These are phyloP conservation scores for Gracilariopsis chorda DNA, from an alignment of 23 red algal genomes.

Conservation along the genomic window DNA sequence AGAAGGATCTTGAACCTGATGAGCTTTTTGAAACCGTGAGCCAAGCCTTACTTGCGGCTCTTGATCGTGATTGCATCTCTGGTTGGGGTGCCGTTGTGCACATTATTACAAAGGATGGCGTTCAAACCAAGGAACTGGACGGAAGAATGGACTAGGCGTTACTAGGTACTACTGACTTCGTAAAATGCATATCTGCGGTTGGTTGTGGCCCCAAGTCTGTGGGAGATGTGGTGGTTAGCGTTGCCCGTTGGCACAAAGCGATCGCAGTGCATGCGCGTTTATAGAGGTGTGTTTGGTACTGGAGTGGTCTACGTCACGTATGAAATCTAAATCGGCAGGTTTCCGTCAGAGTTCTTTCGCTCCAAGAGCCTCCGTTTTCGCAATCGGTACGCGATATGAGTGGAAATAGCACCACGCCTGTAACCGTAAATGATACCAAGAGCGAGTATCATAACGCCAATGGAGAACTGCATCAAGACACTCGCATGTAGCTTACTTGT, in stretches of 20 bases:
- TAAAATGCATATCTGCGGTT: neutral
- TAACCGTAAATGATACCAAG: slow-evolving; percentile 24
- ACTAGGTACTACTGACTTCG: no score
- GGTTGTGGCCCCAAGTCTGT: neutral
- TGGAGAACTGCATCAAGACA: slow-evolving; percentile 9
- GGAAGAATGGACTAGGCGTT: slow-evolving; percentile 87
- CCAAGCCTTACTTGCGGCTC: slow-evolving; percentile 83
- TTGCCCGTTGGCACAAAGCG: no score
- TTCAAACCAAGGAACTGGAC: slow-evolving; percentile 73
- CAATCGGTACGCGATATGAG: slow-evolving; percentile 23
- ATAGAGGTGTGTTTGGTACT: no score
- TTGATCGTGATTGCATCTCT: slow-evolving; percentile 97
- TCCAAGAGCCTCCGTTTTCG: slow-evolving; percentile 35
- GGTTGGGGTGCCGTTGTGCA: slow-evolving; percentile 96
- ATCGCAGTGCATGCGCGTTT: no score
- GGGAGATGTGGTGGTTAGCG: no score
- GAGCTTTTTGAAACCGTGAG: slow-evolving; percentile 93
- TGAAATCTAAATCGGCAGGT: slow-evolving; percentile 28
- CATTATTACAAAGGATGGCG: slow-evolving; percentile 89
- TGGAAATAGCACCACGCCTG: slow-evolving; percentile 19
- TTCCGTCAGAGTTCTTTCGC: slow-evolving; percentile 47
- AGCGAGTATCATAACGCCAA: slow-evolving; percentile 17
- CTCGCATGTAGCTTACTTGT: neutral
- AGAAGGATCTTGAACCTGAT: slow-evolving; percentile 74
- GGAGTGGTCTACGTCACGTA: no score